Percentiles rank a stretch among this genome's conserved stretches.
Evolutionary conservation across 352 stramenopile genomes (phyloP).

Genomic region (Phytophthora citrophthora): DNA sequence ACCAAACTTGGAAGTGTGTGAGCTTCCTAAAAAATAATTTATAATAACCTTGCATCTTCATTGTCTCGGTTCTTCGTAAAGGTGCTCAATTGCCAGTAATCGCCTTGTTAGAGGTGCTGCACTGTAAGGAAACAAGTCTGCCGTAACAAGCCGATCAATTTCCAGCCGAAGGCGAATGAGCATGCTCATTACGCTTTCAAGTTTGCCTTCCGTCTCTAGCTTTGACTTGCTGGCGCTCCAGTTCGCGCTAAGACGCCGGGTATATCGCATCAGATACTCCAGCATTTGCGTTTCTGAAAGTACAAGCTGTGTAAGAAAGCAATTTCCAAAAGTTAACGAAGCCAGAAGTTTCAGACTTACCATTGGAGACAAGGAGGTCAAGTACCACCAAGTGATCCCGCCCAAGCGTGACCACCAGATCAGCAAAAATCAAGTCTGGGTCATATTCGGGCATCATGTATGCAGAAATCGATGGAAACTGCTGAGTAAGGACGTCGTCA

Average conservation of each 20-base stretch:
- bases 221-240: conserved; percentile 40
- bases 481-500: not conserved
- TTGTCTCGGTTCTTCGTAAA: conserved; percentile 46
- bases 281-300: conserved; percentile 70
- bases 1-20: not conserved
- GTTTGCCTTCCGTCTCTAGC: conserved; percentile 24
- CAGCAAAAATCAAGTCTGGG: conserved; percentile 64
- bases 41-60: conserved; percentile 32
- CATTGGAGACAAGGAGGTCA: conserved; percentile 76
- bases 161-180: conserved; percentile 71
- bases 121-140: conserved; percentile 64
- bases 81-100: conserved; percentile 53
- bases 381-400: conserved; percentile 71
- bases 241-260: conserved; percentile 38
- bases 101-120: conserved; percentile 49
- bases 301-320: not conserved
- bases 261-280: conserved; percentile 63
- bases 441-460: conserved; percentile 44
- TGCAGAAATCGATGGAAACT: conserved; percentile 1
- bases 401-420: conserved; percentile 51
- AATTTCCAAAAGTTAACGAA: not conserved
- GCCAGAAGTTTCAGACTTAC: conserved; percentile 28
- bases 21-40: conserved; percentile 53
- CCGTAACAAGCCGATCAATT: conserved; percentile 53
- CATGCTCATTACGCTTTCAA: conserved; percentile 53